Conservation (phyloP, 2,329 filamentous ascomycete genomes). For the Immersiporthe knoxdaviesiana region DNA sequence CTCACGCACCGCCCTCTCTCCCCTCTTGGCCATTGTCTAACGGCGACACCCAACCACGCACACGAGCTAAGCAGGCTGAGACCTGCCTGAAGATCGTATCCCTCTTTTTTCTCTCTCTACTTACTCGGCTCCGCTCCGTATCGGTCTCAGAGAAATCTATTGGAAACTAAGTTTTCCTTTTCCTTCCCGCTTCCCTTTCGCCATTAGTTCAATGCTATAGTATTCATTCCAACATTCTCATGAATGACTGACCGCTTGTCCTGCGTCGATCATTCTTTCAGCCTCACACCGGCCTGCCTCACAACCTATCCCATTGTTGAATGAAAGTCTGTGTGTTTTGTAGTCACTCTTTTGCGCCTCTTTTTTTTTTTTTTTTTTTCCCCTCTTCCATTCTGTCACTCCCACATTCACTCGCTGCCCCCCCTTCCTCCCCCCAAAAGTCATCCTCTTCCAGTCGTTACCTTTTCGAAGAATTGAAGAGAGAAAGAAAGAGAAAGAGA, state of each 20-base stretch:
- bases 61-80: background rate
- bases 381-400: background rate
- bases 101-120: background rate
- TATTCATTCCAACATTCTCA: background rate
- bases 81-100: background rate
- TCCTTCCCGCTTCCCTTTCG: background rate
- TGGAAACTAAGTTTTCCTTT: background rate
- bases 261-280: slow-evolving; percentile 10
- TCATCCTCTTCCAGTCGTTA: background rate
- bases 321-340: background rate
- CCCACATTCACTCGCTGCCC: background rate
- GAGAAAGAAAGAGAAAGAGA: too few relatives aligned
- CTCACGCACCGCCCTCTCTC: background rate
- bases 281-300: background rate
- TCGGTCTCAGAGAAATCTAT: background rate
- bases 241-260: slow-evolving; percentile 7
- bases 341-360: background rate
- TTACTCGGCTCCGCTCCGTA: too few relatives aligned
- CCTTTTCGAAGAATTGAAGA: background rate
- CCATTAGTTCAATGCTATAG: background rate
- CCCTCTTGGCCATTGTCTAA: background rate
- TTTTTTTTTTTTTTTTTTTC: too few relatives aligned
- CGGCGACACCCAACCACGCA: background rate
- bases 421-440: too few relatives aligned
- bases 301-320: background rate